A percentile compares a stretch with the other conserved stretches of the same genome.
phyloP scores from a whole-genome alignment of 352 stramenopile genomes.

The Phytophthora melonis region DNA sequence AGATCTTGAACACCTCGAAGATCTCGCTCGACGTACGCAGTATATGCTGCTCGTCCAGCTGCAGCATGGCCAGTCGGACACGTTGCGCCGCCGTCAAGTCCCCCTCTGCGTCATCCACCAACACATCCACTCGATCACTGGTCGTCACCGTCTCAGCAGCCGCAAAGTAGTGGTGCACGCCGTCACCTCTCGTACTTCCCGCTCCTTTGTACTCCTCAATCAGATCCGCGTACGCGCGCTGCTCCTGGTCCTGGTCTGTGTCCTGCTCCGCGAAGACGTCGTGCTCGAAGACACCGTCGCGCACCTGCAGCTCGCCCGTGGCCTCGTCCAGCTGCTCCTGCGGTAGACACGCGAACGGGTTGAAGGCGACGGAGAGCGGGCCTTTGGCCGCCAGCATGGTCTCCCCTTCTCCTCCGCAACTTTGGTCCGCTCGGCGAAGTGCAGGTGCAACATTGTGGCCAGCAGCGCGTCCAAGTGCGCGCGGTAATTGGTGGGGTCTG shows the following conservation, averaged over 20 bases:
- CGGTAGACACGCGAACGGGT: slow-evolving; percentile 69
- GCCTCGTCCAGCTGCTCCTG: slow-evolving; percentile 67
- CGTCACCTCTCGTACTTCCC: not conserved
- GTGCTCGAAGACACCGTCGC: slow-evolving; percentile 42
- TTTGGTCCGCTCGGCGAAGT: slow-evolving; percentile 60
- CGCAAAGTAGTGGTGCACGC: slow-evolving; percentile 48
- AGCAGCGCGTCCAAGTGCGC: slow-evolving; percentile 65
- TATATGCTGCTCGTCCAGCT: slow-evolving; percentile 53
- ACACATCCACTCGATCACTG: not conserved
- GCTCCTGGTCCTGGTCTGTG: slow-evolving; percentile 32
- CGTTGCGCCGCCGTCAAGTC: not conserved
- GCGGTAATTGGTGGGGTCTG: slow-evolving; percentile 22
- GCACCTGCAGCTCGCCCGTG: slow-evolving; percentile 64
- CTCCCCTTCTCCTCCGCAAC: slow-evolving; percentile 30
- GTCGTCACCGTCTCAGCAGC: not conserved
- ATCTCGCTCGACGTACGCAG: slow-evolving; percentile 66
- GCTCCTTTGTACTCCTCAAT: slow-evolving; percentile 50
- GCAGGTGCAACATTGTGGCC: slow-evolving; percentile 60
- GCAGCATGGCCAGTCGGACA: slow-evolving; percentile 40
- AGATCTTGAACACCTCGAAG: slow-evolving; percentile 87
- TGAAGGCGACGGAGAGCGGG: slow-evolving; percentile 58
- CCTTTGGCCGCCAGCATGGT: slow-evolving; percentile 35
- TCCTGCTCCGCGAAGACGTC: slow-evolving; percentile 29
- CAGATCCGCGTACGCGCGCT: slow-evolving; percentile 46
- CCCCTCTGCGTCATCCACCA: not conserved